Base-by-base conservation (phyloP, 371 early-diverging fungal species). In the Blyttiomyces sp. region DNA sequence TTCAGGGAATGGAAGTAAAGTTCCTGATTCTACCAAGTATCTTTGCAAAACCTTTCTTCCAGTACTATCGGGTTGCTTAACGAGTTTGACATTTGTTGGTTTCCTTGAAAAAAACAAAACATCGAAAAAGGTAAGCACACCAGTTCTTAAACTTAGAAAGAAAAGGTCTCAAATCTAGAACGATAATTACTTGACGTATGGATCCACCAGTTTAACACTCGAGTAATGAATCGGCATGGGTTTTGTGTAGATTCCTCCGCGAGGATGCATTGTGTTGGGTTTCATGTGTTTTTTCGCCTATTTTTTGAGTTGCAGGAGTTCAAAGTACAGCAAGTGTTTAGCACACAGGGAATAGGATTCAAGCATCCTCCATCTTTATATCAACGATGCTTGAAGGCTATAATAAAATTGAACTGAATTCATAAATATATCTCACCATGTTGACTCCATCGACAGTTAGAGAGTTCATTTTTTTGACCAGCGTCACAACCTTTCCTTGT, bases 201-300 rank as follows among this genome's bases (percentile, higher is more conserved):
- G 86, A 61, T 89, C 87, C n/a, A 88, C 66, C 56, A 87, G 63
- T 19, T 80, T 74, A 0, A 89, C 78, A 63, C 86, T 84, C 3
- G 86, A 82, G 52, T 85, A 82, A 64, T 85, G 87, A 39, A 89
- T 78, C 6, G 87, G 86, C 70, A 84, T 83, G 53, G 86, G 86
- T 59, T 80, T 81, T 58, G 77, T 74, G 43, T 84, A 71, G 13
- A 69, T 74, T 30, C 74, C 77, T 9, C 79, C 70, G 13, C 36
- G 46, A 6, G 80, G 80, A 4, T 69, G 43, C 13, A 66, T 61
- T 21, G 64, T 59, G 16, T 64, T 76, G 61, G 69, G 79, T 48
- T 62, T 79, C 33, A 83, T 73, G 62, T 77, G 78, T 67, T 85
- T 86, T 43, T 68, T 74, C 17, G 70, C 71, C 78, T 79, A 39